phyloP scores from a whole-genome alignment of 768 basidiomycete genomes.

The Kwoniella dejecticola region DNA sequence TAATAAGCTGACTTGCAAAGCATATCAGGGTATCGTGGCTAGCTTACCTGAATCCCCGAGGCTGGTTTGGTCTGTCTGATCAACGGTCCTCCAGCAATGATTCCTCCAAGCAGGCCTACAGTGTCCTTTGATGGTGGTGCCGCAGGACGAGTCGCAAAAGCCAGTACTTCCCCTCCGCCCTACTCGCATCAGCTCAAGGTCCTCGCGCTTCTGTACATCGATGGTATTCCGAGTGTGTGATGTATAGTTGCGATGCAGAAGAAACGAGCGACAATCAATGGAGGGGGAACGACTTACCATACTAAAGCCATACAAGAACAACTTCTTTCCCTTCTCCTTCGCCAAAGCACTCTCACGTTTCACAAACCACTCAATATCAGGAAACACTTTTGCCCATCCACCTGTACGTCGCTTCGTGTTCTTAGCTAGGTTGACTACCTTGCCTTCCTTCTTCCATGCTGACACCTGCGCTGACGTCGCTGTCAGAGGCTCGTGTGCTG shows the following conservation, averaged over 20 bases:
- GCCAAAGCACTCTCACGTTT: constrained; percentile 30
- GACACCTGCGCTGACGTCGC: constrained; percentile 23
- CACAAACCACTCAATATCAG: constrained; percentile 51
- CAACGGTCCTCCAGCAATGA: constrained; percentile 40
- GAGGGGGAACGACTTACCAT: constrained; percentile 35
- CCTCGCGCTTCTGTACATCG: not conserved
- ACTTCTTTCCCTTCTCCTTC: constrained; percentile 26
- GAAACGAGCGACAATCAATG: too few species aligned
- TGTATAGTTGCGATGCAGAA: too few species aligned
- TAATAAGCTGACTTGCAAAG: not conserved
- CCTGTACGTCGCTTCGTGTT: constrained; percentile 41
- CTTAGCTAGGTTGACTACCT: constrained; percentile 35
- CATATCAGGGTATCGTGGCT: not conserved
- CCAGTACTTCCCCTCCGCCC: constrained; percentile 46
- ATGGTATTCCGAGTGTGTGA: too few species aligned
- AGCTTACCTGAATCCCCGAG: constrained; percentile 30
- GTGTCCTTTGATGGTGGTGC: constrained; percentile 34
- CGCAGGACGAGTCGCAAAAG: constrained; percentile 37
- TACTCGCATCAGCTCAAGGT: constrained; percentile 5
- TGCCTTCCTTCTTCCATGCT: constrained; percentile 43
- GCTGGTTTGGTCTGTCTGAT: constrained; percentile 41
- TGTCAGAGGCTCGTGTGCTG: constrained; percentile 32
- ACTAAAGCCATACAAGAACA: constrained; percentile 49
- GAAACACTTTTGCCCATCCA: constrained; percentile 46
- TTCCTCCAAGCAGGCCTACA: constrained; percentile 32